A percentile compares a stretch with the other conserved stretches of the same genome.
Conservation (phyloP, 768 basidiomycete genomes). For the Chalciporus sphaerocephalus region DNA sequence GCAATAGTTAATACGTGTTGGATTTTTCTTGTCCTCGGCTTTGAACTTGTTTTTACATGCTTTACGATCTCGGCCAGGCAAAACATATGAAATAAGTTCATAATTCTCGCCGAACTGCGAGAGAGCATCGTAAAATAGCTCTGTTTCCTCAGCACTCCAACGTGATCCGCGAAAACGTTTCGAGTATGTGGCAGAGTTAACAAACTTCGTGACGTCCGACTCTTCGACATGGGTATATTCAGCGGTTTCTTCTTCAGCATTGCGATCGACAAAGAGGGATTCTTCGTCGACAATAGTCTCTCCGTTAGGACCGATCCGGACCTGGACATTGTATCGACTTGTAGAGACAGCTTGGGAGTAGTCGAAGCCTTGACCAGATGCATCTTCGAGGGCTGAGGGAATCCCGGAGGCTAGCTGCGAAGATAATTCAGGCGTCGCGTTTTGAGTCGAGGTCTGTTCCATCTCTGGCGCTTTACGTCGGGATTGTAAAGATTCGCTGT, state of each 20-base stretch:
- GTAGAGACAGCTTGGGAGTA: slow-evolving; percentile 61
- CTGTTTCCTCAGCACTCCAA: slow-evolving; percentile 89
- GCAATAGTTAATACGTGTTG: slow-evolving; percentile 68
- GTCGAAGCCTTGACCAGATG: slow-evolving; percentile 61
- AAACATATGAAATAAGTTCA: slow-evolving; percentile 81
- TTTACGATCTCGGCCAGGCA: slow-evolving; percentile 81
- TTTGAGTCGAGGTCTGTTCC: slow-evolving; percentile 5
- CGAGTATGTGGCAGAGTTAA: slow-evolving; percentile 79
- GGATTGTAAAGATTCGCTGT: slow-evolving; percentile 34
- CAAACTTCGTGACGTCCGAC: slow-evolving; percentile 78
- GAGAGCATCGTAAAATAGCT: slow-evolving; percentile 81
- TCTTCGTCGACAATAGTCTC: slow-evolving; percentile 85
- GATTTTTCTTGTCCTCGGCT: slow-evolving; percentile 78
- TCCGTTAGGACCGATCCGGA: slow-evolving; percentile 83
- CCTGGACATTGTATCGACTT: slow-evolving; percentile 78
- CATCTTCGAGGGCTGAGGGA: slow-evolving; percentile 30
- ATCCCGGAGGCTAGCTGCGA: slow-evolving; percentile 16
- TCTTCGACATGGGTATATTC: slow-evolving; percentile 77
- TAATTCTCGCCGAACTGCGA: slow-evolving; percentile 91
- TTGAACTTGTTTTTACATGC: slow-evolving; percentile 94
- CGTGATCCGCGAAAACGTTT: slow-evolving; percentile 77
- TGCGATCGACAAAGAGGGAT: slow-evolving; percentile 74
- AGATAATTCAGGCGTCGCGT: slow-evolving; percentile 13
- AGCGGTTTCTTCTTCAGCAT: slow-evolving; percentile 60
- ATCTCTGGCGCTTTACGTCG: slow-evolving; percentile 9